These are phyloP conservation scores for Phoma sp. DNA, from an alignment of 2,329 filamentous ascomycete species.

Conservation along the genomic window DNA sequence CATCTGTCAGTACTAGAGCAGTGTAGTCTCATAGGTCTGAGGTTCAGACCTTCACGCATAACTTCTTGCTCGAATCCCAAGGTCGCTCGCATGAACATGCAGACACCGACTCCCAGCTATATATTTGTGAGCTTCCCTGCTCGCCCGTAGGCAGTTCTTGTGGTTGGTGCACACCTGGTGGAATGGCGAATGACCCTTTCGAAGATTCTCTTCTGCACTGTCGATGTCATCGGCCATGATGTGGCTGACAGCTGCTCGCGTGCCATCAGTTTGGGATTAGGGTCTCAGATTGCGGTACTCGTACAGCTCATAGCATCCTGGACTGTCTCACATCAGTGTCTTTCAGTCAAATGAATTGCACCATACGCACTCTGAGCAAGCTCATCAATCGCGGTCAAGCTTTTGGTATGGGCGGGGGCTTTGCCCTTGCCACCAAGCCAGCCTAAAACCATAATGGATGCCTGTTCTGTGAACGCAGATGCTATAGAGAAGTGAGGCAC, in stretches of 20 bases:
- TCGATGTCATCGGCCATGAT: constrained; percentile 93
- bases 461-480: not conserved
- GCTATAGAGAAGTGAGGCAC: constrained; percentile 7
- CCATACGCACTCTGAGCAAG: constrained; percentile 59
- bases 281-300: constrained; percentile 12
- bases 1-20: constrained; percentile 12
- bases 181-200: constrained; percentile 80
- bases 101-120: constrained; percentile 79
- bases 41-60: constrained; percentile 72
- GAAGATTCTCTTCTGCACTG: constrained; percentile 76
- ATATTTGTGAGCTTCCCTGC: constrained; percentile 27
- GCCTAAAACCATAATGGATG: constrained; percentile 42
- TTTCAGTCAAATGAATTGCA: not conserved
- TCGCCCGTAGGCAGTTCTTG: not conserved
- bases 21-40: not conserved
- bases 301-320: constrained; percentile 58
- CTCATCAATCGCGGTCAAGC: constrained; percentile 65
- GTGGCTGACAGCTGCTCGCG: constrained; percentile 64
- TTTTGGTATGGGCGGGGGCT: constrained; percentile 57
- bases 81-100: constrained; percentile 84
- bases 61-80: constrained; percentile 91
- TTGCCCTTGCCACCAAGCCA: constrained; percentile 50
- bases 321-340: constrained; percentile 39
- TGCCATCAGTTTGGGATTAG: constrained; percentile 32
- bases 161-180: constrained; percentile 65